Evolutionary conservation across 2,329 filamentous ascomycete species (phyloP).

Genomic region (Ophiocordyceps camponoti-saundersi): DNA sequence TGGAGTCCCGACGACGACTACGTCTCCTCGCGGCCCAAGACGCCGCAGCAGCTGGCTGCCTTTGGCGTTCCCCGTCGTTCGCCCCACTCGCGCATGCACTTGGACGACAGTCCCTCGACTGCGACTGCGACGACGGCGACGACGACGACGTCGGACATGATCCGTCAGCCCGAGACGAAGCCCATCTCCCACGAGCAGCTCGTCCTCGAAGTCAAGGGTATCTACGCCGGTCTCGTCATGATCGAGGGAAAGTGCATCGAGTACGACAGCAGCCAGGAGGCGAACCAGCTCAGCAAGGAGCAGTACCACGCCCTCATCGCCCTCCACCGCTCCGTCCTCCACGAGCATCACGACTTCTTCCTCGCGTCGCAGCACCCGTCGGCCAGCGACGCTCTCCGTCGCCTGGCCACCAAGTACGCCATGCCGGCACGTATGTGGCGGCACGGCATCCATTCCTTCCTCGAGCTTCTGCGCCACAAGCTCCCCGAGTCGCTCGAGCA

Average conservation of each 20-base stretch:
- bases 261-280: slow-evolving; percentile 45
- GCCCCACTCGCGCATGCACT: neutral
- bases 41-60: slow-evolving; percentile 1
- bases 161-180: slow-evolving; percentile 39
- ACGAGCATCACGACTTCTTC: slow-evolving; percentile 78
- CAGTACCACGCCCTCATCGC: slow-evolving; percentile 78
- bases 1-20: slow-evolving; percentile 11
- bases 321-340: slow-evolving; percentile 61
- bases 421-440: slow-evolving; percentile 95
- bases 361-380: slow-evolving; percentile 75
- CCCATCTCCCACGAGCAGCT: slow-evolving; percentile 65
- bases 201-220: slow-evolving; percentile 64
- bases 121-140: slow-evolving; percentile 2
- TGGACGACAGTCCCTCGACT: neutral
- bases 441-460: slow-evolving; percentile 73
- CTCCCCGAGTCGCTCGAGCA: slow-evolving; percentile 67
- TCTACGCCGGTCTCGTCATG: slow-evolving; percentile 71
- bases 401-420: slow-evolving; percentile 62
- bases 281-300: slow-evolving; percentile 36
- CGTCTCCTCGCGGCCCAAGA: slow-evolving; percentile 1
- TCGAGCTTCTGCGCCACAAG: slow-evolving; percentile 59
- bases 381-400: slow-evolving; percentile 47
- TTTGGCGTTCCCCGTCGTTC: slow-evolving; percentile 1
- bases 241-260: slow-evolving; percentile 80
- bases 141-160: slow-evolving; percentile 2